A percentile compares a stretch with the other conserved stretches of the same genome.
These are phyloP conservation scores for Cornus controversa DNA, from an alignment of 148 eudicot genomes.

Conservation along the genomic window DNA sequence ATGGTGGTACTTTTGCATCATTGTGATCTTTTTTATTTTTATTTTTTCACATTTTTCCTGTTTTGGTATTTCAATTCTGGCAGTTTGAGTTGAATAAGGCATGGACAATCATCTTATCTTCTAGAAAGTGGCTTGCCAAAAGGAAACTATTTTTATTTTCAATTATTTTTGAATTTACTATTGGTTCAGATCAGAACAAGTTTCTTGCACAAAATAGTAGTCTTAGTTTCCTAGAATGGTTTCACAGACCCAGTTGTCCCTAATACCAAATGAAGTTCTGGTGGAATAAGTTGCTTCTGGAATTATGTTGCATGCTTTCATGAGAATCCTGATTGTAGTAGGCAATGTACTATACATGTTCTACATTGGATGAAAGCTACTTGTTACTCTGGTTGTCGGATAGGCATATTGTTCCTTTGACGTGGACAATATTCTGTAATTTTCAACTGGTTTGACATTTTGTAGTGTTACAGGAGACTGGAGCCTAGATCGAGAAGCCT, in stretches of 20 bases:
- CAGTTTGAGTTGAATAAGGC: background rate
- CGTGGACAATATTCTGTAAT: background rate
- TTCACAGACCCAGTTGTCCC: background rate
- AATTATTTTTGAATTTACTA: no score
- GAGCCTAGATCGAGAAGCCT: slow-evolving; percentile 87
- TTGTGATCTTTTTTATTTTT: background rate
- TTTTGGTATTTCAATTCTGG: background rate
- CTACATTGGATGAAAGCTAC: background rate
- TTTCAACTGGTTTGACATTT: slow-evolving; percentile 5
- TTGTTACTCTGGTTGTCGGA: background rate
- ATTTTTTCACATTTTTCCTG: background rate
- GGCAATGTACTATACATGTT: background rate
- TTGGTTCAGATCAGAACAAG: background rate
- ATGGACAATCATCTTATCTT: background rate
- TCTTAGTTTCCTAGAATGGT: background rate
- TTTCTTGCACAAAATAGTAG: background rate
- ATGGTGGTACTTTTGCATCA: background rate
- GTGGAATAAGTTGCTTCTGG: background rate
- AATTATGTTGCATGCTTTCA: background rate
- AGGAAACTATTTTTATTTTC: background rate
- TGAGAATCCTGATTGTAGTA: background rate
- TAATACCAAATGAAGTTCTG: background rate
- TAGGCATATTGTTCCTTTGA: background rate
- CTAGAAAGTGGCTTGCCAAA: background rate
- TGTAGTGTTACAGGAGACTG: slow-evolving; percentile 58